A percentile compares a stretch with the other conserved stretches of the same genome.
Conservation (phyloP, 2,329 filamentous ascomycete species). For the Sporothrix pallida region DNA sequence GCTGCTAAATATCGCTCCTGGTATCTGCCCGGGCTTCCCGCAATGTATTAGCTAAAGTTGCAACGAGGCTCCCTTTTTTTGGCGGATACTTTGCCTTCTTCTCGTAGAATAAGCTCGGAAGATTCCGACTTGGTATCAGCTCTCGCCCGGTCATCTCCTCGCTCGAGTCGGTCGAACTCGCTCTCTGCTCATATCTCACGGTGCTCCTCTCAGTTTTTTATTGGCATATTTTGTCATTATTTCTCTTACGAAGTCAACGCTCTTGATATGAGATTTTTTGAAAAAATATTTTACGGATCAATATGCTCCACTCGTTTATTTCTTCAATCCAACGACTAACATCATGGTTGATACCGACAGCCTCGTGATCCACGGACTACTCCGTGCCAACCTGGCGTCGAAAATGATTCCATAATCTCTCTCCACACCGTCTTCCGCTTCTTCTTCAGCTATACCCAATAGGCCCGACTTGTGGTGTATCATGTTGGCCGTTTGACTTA, state of each 20-base stretch:
- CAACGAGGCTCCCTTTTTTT: not conserved
- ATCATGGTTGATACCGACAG: not conserved
- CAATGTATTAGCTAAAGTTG: not conserved
- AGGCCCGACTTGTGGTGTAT: not conserved
- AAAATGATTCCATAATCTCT: slow-evolving; percentile 3
- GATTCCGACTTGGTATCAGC: not conserved
- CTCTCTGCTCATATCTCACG: not conserved
- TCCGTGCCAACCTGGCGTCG: not conserved
- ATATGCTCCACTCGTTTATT: not conserved
- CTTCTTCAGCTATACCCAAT: not conserved
- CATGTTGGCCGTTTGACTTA: not conserved
- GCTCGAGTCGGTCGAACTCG: slow-evolving; percentile 6
- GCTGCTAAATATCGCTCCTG: not conserved
- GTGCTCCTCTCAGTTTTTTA: no score
- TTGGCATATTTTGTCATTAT: not conserved
- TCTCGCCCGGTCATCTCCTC: not conserved
- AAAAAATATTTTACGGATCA: no score
- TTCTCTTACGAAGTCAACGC: not conserved
- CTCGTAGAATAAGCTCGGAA: not conserved
- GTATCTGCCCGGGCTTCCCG: not conserved
- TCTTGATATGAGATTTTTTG: no score
- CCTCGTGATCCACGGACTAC: not conserved
- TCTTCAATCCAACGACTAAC: no score
- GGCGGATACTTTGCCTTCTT: not conserved
- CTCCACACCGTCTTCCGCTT: not conserved